Percentiles rank a stretch among this genome's conserved stretches.
Conservation (phyloP, 164 flowering plant genomes). For the Nymphaea thermarum region DNA sequence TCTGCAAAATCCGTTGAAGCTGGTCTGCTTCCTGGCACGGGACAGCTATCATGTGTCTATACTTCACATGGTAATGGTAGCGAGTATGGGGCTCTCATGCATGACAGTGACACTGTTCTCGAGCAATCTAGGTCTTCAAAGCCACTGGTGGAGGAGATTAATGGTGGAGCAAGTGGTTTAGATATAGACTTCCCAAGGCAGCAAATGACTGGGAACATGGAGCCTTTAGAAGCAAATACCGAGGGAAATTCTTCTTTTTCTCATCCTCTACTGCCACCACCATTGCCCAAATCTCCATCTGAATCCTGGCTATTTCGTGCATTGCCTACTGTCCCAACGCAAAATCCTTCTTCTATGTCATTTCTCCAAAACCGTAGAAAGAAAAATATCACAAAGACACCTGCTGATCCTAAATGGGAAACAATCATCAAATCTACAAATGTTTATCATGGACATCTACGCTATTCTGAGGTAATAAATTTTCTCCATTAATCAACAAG, state of each 20-base stretch:
- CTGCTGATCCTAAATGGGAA: conserved; percentile 65
- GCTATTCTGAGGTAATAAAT: conserved; percentile 15
- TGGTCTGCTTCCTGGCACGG: not conserved
- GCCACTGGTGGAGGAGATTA: not conserved
- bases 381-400: conserved; percentile 12
- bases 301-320: conserved; percentile 93
- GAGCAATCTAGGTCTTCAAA: not conserved
- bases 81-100: not conserved
- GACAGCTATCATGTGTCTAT: not conserved
- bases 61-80: not conserved
- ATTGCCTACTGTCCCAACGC: conserved; percentile 39
- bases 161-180: not conserved
- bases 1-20: not conserved
- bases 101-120: not conserved
- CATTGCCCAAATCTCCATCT: conserved; percentile 83
- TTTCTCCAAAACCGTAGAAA: conserved; percentile 9
- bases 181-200: not conserved
- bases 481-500: not conserved
- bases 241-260: not conserved
- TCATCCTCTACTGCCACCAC: conserved; percentile 39
- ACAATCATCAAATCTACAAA: conserved; percentile 71
- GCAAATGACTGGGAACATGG: not conserved
- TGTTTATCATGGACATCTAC: conserved; percentile 34
- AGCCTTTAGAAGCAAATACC: not conserved
- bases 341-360: conserved; percentile 18